Percentiles rank a stretch among this genome's conserved stretches.
Conservation (phyloP, 768 basidiomycete species). For the Rhodotorula paludigena region DNA sequence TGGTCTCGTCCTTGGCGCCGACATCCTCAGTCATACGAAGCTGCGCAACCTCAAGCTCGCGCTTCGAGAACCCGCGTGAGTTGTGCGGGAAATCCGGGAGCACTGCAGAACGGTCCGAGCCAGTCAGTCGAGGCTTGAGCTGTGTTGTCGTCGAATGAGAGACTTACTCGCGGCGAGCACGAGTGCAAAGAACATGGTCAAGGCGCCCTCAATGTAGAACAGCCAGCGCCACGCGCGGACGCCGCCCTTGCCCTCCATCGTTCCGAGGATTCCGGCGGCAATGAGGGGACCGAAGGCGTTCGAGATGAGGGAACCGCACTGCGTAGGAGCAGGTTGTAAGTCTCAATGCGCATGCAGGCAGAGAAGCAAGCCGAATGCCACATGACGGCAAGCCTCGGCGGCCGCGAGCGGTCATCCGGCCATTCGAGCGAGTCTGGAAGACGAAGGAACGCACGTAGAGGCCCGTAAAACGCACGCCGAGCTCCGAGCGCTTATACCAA, state of each 20-base stretch:
- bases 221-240: conserved; percentile 60
- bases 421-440: too few relatives aligned
- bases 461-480: conserved; percentile 62
- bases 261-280: conserved; percentile 63
- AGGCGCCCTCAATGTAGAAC: too few relatives aligned
- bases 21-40: conserved; percentile 46
- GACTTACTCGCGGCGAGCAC: too few relatives aligned
- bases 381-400: too few relatives aligned
- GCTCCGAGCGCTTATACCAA: conserved; percentile 69
- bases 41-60: conserved; percentile 44
- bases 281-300: conserved; percentile 61
- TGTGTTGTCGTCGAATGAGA: too few relatives aligned
- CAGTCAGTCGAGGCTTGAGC: neutral
- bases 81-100: conserved; percentile 64
- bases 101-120: conserved; percentile 41
- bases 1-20: conserved; percentile 40
- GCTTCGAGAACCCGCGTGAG: conserved; percentile 40
- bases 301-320: conserved; percentile 66
- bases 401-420: too few relatives aligned
- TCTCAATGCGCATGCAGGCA: neutral
- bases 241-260: conserved; percentile 66
- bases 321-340: conserved; percentile 30
- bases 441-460: neutral
- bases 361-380: too few relatives aligned
- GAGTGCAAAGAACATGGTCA: too few relatives aligned